Evolutionary conservation across 345 rosid species (phyloP).

Genomic region (Rhodamnia rubescens): DNA sequence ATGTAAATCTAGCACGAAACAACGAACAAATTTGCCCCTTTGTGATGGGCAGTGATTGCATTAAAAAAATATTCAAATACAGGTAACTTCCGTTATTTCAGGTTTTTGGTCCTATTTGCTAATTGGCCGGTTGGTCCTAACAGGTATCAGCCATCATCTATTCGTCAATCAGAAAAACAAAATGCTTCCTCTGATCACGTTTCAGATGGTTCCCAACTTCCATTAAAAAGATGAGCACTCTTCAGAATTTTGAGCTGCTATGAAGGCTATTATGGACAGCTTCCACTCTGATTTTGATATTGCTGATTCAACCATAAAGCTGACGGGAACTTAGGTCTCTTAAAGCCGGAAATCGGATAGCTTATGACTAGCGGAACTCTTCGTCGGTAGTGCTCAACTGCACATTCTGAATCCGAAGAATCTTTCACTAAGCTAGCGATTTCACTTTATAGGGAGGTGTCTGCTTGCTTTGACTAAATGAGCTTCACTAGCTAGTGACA

Average conservation of each 20-base stretch:
- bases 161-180: neutral
- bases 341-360: neutral
- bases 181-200: neutral
- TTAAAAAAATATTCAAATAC: neutral
- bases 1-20: neutral
- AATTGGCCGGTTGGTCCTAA: neutral
- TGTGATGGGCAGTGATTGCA: neutral
- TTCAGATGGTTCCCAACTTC: neutral
- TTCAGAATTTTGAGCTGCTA: neutral
- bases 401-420: neutral
- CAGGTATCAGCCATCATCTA: neutral
- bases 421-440: neutral
- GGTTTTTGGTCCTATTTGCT: neutral
- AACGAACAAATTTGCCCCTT: neutral
- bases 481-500: neutral
- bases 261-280: neutral
- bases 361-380: neutral
- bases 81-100: neutral
- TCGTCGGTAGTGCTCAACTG: neutral
- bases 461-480: neutral
- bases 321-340: neutral
- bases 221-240: neutral
- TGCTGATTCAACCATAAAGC: neutral
- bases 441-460: neutral
- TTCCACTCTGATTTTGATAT: neutral